Evolutionary conservation across 2,329 filamentous ascomycete species (phyloP).

Genomic region (Arthroderma sp.): DNA sequence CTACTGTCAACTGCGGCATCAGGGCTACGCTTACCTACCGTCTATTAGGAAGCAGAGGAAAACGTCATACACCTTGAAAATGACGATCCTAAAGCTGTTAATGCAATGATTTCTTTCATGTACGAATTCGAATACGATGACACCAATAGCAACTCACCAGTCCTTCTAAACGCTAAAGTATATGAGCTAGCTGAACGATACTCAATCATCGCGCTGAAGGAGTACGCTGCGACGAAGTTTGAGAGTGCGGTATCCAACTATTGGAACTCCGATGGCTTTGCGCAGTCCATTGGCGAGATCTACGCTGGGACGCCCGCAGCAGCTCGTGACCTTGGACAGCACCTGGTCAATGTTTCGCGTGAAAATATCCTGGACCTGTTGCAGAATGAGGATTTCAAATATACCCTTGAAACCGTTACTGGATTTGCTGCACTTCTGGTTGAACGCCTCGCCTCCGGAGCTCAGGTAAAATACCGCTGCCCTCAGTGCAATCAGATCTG

Average conservation of each 20-base stretch:
- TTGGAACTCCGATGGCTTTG: background rate
- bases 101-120: conserved; percentile 17
- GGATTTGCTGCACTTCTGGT: background rate
- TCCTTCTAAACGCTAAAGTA: background rate
- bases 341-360: background rate
- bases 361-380: background rate
- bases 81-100: conserved; percentile 12
- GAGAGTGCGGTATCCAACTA: background rate
- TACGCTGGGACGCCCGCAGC: background rate
- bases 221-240: background rate
- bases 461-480: no score
- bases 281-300: background rate
- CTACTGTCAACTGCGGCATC: no score
- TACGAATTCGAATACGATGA: conserved; percentile 10
- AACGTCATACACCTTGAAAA: conserved; percentile 10
- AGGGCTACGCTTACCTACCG: background rate
- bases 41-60: background rate
- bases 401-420: background rate
- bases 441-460: background rate
- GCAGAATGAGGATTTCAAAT: background rate
- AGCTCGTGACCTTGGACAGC: background rate
- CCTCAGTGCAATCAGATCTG: no score
- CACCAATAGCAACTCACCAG: background rate
- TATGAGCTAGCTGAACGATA: background rate
- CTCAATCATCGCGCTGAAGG: background rate